These are phyloP conservation scores for Ceratocystis cacaofunesta DNA, from an alignment of 2,329 filamentous ascomycete genomes.

Conservation along the genomic window DNA sequence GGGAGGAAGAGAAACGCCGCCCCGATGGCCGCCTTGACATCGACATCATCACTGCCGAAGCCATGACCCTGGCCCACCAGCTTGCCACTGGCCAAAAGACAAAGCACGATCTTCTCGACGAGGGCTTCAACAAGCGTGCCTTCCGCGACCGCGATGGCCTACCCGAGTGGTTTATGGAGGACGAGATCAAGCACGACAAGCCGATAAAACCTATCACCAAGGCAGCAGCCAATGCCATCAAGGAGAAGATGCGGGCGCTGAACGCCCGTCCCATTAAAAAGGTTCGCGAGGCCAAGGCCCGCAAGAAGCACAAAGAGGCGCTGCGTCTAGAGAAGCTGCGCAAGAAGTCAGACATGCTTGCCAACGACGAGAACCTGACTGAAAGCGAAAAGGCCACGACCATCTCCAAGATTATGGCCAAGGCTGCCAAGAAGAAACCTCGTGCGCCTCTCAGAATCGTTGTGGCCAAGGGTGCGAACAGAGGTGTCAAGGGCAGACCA, in stretches of 20 bases:
- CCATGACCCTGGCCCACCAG: slow-evolving; percentile 90
- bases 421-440: slow-evolving; percentile 73
- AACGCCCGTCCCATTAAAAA: slow-evolving; percentile 98
- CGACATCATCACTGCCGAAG: slow-evolving; percentile 97
- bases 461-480: slow-evolving; percentile 71
- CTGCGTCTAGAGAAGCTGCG: slow-evolving; percentile 84
- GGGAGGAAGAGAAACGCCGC: slow-evolving; percentile 51
- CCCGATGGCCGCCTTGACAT: slow-evolving; percentile 62
- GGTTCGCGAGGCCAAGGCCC: slow-evolving; percentile 85
- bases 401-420: slow-evolving; percentile 68
- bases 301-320: slow-evolving; percentile 93
- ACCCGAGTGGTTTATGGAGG: slow-evolving; percentile 95
- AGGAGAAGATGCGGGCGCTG: slow-evolving; percentile 80
- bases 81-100: slow-evolving; percentile 77
- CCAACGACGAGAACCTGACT: slow-evolving; percentile 78
- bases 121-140: slow-evolving; percentile 82
- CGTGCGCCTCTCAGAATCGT: slow-evolving; percentile 74
- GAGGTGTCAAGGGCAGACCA: slow-evolving; percentile 71
- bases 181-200: slow-evolving; percentile 72
- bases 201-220: slow-evolving; percentile 80
- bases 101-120: slow-evolving; percentile 67
- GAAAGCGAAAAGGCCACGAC: slow-evolving; percentile 89
- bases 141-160: slow-evolving; percentile 85
- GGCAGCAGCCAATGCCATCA: slow-evolving; percentile 78
- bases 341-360: slow-evolving; percentile 87